Evolutionary conservation across 2,329 filamentous ascomycete genomes (phyloP).

Genomic region (Fusarium sp.): DNA sequence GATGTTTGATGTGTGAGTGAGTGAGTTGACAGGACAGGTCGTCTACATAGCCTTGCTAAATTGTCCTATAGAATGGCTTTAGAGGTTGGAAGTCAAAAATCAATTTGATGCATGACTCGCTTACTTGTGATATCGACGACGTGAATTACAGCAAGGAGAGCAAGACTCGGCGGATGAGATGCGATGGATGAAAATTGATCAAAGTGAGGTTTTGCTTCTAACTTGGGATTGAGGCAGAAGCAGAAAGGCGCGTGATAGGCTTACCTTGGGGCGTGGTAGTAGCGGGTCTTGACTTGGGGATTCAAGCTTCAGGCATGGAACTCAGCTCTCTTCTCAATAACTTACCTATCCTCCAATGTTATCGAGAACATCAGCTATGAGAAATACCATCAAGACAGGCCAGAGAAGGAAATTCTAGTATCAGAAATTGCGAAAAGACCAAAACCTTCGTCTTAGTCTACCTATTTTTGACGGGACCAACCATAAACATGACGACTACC

Average conservation of each 20-base stretch:
- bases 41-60: slow-evolving; percentile 11
- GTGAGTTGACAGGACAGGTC: slow-evolving; percentile 6
- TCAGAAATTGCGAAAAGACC: neutral
- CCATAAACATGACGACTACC: slow-evolving; percentile 1
- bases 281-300: slow-evolving; percentile 1
- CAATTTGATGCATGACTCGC: neutral
- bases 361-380: neutral
- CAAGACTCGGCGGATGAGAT: neutral
- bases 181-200: slow-evolving; percentile 12
- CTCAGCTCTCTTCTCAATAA: neutral
- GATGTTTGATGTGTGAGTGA: slow-evolving; percentile 2
- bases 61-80: neutral
- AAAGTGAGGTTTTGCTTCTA: neutral
- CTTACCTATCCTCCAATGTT: neutral
- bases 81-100: neutral
- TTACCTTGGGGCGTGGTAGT: slow-evolving; percentile 8
- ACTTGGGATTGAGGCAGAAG: neutral
- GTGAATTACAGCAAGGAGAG: neutral
- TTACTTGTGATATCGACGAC: neutral
- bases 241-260: slow-evolving; percentile 15
- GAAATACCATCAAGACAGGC: neutral
- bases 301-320: neutral
- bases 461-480: neutral
- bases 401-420: neutral
- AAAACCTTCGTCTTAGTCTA: neutral